Evolutionary conservation across 2,329 filamentous ascomycete genomes (phyloP).

Genomic region (Fusarium neocosmosporiellum): DNA sequence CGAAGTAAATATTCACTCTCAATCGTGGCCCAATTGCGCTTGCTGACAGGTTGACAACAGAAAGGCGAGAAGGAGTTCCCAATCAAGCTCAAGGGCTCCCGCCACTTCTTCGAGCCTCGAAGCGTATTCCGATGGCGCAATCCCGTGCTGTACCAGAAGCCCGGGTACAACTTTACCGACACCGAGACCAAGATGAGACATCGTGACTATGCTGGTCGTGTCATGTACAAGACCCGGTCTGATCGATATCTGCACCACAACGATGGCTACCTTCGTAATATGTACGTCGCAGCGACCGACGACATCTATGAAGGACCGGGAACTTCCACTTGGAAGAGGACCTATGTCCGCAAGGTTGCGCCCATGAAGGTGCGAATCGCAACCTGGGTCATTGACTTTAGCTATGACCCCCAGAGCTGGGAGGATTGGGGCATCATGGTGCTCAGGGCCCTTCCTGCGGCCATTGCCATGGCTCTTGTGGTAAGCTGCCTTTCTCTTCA

Average conservation of each 20-base stretch:
- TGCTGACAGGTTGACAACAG: constrained; percentile 22
- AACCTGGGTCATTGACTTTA: constrained; percentile 44
- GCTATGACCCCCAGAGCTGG: constrained; percentile 42
- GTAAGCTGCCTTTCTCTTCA: constrained; percentile 17
- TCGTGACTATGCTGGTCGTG: constrained; percentile 39
- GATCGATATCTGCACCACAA: constrained; percentile 42
- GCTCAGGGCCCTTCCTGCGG: constrained; percentile 37
- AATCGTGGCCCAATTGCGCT: not conserved
- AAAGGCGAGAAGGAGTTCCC: constrained; percentile 41
- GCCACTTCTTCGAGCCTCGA: constrained; percentile 37
- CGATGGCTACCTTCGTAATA: constrained; percentile 41
- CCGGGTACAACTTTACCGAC: constrained; percentile 35
- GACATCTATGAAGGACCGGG: constrained; percentile 40
- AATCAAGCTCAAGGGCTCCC: constrained; percentile 37
- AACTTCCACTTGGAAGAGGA: constrained; percentile 44
- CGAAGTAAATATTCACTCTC: constrained; percentile 26
- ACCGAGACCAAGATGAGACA: constrained; percentile 32
- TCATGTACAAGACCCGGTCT: constrained; percentile 34
- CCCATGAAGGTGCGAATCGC: constrained; percentile 41
- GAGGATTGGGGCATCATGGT: constrained; percentile 42
- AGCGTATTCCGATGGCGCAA: constrained; percentile 36
- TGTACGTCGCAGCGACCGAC: constrained; percentile 42
- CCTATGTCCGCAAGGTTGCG: constrained; percentile 42
- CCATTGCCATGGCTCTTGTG: constrained; percentile 39
- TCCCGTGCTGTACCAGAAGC: constrained; percentile 38